Percentiles rank a stretch among this genome's conserved stretches.
phyloP scores from a whole-genome alignment of 805 yeast species.

The Saccharomyces kudriavzevii region DNA sequence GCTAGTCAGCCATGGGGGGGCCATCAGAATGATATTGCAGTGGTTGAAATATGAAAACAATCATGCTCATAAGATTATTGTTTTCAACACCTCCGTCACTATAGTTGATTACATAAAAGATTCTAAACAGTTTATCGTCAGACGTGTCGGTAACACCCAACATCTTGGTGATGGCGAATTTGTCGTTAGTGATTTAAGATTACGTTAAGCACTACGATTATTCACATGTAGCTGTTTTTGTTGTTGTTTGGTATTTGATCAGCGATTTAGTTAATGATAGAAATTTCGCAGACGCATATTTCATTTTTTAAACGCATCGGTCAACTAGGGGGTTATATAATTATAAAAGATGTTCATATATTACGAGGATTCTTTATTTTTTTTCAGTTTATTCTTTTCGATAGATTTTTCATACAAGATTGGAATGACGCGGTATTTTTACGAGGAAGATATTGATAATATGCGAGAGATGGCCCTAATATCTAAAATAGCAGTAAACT shows the following conservation, averaged over 20 bases:
- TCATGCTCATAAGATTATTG: conserved; percentile 40
- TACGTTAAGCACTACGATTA: conserved; percentile 31
- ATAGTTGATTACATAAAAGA: conserved; percentile 47
- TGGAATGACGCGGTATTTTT: not conserved
- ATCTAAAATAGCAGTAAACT: not conserved
- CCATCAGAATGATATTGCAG: conserved; percentile 52
- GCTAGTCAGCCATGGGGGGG: conserved; percentile 76
- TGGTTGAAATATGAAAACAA: conserved; percentile 40
- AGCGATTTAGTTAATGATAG: not conserved
- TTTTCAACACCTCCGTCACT: conserved; percentile 70
- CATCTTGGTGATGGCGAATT: conserved; percentile 55
- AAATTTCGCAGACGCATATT: not conserved
- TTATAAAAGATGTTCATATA: not conserved
- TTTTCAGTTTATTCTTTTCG: not conserved
- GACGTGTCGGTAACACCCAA: conserved; percentile 54
- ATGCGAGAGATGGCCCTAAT: not conserved
- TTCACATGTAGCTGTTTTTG: not conserved
- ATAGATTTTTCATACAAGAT: not conserved
- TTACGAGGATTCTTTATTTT: not conserved
- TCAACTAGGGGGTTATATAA: not conserved
- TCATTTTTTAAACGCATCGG: not conserved
- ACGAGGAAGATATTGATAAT: not conserved
- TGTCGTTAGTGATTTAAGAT: conserved; percentile 40
- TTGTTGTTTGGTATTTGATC: not conserved
- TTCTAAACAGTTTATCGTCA: conserved; percentile 37